Conservation (phyloP, 2,329 filamentous ascomycete species). For the Xylariaceae sp. region DNA sequence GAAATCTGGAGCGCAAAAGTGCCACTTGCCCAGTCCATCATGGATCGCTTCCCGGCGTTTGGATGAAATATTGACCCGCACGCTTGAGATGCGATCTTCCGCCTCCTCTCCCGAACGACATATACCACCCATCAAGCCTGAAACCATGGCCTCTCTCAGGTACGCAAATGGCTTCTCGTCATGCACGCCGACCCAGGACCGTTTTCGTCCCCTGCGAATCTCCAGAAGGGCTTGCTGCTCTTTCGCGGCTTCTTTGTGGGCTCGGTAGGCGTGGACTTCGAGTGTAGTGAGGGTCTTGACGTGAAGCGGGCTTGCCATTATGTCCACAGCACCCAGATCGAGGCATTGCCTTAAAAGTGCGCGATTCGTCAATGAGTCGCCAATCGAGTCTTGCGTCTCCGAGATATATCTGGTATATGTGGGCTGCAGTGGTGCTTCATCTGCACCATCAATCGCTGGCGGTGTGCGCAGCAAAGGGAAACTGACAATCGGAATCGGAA, state of each 20-base stretch:
- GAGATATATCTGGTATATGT: constrained; percentile 25
- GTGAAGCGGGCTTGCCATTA: constrained; percentile 76
- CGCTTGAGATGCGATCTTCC: constrained; percentile 60
- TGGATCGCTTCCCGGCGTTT: constrained; percentile 66
- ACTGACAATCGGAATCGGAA: constrained; percentile 54
- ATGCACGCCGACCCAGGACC: constrained; percentile 87
- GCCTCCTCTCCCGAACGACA: constrained; percentile 66
- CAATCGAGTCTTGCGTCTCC: constrained; percentile 27
- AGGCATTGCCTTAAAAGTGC: constrained; percentile 67
- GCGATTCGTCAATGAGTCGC: constrained; percentile 38
- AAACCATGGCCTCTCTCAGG: constrained; percentile 89
- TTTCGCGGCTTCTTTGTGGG: constrained; percentile 70
- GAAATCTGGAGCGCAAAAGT: constrained; percentile 86
- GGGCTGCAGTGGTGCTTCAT: constrained; percentile 20
- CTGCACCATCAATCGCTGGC: constrained; percentile 32
- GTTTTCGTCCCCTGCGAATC: constrained; percentile 72
- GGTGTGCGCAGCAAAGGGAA: constrained; percentile 32
- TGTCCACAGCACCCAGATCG: constrained; percentile 82
- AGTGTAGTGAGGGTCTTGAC: constrained; percentile 71
- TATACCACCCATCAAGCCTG: constrained; percentile 83
- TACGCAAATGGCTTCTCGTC: constrained; percentile 87
- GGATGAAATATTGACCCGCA: constrained; percentile 65
- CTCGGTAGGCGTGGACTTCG: constrained; percentile 79
- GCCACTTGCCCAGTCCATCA: constrained; percentile 72
- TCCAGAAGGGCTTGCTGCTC: constrained; percentile 72